Evolutionary conservation across 805 yeast genomes (phyloP).

Genomic region (Lipomyces yamanashiensis): DNA sequence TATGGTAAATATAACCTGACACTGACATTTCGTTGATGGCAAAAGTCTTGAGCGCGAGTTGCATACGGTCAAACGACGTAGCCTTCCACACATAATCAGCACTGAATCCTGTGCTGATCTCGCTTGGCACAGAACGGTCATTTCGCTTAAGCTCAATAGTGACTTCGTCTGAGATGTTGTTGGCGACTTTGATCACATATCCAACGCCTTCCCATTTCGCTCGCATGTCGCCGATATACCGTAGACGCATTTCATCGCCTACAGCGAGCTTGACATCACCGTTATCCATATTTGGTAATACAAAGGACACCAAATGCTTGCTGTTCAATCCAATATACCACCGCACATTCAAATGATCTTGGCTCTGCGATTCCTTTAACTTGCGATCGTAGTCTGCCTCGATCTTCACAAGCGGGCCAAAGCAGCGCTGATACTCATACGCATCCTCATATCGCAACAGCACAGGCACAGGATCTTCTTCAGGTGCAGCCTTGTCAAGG

Average conservation of each 20-base stretch:
- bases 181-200: constrained; percentile 71
- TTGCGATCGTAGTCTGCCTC: constrained; percentile 82
- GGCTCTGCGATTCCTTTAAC: constrained; percentile 74
- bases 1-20: constrained; percentile 74
- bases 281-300: constrained; percentile 68
- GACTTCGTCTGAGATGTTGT: constrained; percentile 65
- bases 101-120: constrained; percentile 67
- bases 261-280: constrained; percentile 69
- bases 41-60: constrained; percentile 69
- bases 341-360: constrained; percentile 69
- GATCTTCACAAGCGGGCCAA: constrained; percentile 78
- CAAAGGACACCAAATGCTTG: constrained; percentile 69
- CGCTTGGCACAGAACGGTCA: constrained; percentile 54
- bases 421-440: constrained; percentile 79
- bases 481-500: constrained; percentile 56
- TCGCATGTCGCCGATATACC: constrained; percentile 61
- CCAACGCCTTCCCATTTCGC: constrained; percentile 77
- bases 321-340: constrained; percentile 76
- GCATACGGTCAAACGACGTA: constrained; percentile 81
- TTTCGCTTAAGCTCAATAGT: constrained; percentile 66
- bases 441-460: constrained; percentile 80
- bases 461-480: constrained; percentile 69
- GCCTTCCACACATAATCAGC: constrained; percentile 93
- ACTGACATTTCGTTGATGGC: constrained; percentile 73
- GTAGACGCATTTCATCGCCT: constrained; percentile 80